Base-by-base conservation (phyloP, 495 filamentous ascomycete species). In the Haplographium delicatum region DNA sequence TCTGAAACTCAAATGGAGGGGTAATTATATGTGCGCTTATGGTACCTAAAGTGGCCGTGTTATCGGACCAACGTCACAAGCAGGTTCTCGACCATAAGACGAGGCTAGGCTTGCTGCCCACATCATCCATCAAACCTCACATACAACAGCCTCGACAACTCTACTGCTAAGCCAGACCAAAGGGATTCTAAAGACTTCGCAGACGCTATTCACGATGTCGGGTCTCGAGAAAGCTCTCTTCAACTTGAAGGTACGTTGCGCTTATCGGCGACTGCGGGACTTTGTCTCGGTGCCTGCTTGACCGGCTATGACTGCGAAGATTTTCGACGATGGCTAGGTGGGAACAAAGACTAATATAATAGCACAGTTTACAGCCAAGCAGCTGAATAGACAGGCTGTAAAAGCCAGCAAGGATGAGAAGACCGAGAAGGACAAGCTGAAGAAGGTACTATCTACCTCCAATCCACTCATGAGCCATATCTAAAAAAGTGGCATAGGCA, bases 401-500 rank as follows among this genome's bases (percentile, higher is more conserved):
- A 90, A 89, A 65, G 88, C 88, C 15, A 79, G 81, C 46, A 90
- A 90, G 67, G 87, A 91, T 65, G 88, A 90, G 65, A 84, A 80
- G 50, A 72, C 81, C 22, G 80, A 91, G 65, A 88, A 89, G 72
- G 80, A 83, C 61, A 89, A 91, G 67, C 76, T 91, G 59, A 88
- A 91, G 65, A 89, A 85, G 69, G 83, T 84, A 53, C 43, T n/a
- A 63, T 37, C 4, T 24, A 42, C 24, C 48, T 43, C 41, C 41
- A 44, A 35, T 57, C 43, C 45, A 11, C 10, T 28, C 39, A 13
- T 18, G 26, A 47, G 9, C 24, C 22, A 23, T 34, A 33, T 1
- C 27, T 24, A 18, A 3, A 25, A 30, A 13, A 19, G n/a, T 9
- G 7, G 28, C 27, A 37, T 47, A 74, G 72, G 75, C 79, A 18